Evolutionary conservation across 1,284 basidiomycete genomes (phyloP).

Genomic region (Prillingera fragicola): DNA sequence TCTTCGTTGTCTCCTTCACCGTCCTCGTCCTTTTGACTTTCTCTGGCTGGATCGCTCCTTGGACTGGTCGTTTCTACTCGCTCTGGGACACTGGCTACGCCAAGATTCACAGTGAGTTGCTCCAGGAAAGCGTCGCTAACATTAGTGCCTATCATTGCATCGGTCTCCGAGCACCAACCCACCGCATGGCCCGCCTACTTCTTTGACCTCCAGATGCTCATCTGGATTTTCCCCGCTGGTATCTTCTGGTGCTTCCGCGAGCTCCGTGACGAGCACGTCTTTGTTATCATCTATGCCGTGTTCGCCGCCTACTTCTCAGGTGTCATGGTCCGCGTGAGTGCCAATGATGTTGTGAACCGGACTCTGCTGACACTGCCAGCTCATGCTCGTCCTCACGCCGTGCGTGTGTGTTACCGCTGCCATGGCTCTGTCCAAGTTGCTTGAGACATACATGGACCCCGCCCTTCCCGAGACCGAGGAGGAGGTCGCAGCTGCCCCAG

Average conservation of each 20-base stretch:
- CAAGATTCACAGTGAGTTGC: conserved; percentile 65
- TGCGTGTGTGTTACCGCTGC: conserved; percentile 67
- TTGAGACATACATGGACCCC: conserved; percentile 82
- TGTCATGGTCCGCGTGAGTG: conserved; percentile 84
- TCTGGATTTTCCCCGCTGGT: conserved; percentile 96
- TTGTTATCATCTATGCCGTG: conserved; percentile 96
- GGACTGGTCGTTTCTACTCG: conserved; percentile 99
- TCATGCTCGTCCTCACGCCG: conserved; percentile 49
- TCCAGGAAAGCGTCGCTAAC: conserved; percentile 1
- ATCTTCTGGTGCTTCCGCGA: conserved; percentile 90
- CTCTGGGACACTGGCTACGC: conserved; percentile 99
- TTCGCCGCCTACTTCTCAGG: conserved; percentile 98
- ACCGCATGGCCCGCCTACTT: conserved; percentile 99
- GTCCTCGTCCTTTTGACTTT: conserved; percentile 77
- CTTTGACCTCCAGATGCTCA: conserved; percentile 96
- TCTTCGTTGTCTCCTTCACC: conserved; percentile 66
- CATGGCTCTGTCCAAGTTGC: conserved; percentile 78
- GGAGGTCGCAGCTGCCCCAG: conserved; percentile 5
- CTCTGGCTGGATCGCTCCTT: conserved; percentile 94
- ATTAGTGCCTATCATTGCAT: conserved; percentile 87
- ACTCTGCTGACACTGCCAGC: conserved; percentile 8
- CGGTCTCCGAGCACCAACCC: conserved; percentile 99
- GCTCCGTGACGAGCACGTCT: conserved; percentile 93
- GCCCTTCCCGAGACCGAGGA: conserved; percentile 36
- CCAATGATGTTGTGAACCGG: not conserved